Conservation (phyloP, 805 yeast genomes). For the Suhomyces kilbournensis region DNA sequence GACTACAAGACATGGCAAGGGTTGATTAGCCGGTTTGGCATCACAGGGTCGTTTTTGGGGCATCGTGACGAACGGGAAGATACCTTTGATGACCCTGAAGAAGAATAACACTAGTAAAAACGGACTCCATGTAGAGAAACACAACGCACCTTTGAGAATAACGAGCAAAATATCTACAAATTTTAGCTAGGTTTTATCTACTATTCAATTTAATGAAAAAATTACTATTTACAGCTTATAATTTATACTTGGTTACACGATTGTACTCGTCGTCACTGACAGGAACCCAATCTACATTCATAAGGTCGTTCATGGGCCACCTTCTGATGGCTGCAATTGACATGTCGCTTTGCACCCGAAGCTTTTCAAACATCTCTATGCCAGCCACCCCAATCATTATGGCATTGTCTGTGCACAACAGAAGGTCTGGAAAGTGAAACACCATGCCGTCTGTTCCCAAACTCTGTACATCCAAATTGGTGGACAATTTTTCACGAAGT, state of each 20-base stretch:
- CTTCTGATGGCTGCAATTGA: conserved; percentile 64
- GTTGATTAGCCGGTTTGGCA: conserved; percentile 51
- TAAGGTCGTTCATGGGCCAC: conserved; percentile 72
- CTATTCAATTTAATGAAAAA: too few relatives aligned
- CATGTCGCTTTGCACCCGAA: conserved; percentile 46
- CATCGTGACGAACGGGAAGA: conserved; percentile 34
- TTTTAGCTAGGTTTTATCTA: too few relatives aligned
- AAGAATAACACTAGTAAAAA: too few relatives aligned
- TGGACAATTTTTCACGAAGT: conserved; percentile 48
- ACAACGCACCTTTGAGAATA: too few relatives aligned
- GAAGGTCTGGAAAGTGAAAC: conserved; percentile 65
- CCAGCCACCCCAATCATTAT: conserved; percentile 99
- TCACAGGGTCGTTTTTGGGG: conserved; percentile 54
- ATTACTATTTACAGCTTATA: background rate
- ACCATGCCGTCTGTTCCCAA: conserved; percentile 13
- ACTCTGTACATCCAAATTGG: conserved; percentile 25
- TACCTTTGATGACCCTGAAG: conserved; percentile 12
- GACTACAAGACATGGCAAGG: conserved; percentile 65
- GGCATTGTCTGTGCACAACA: conserved; percentile 90
- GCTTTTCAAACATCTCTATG: conserved; percentile 71
- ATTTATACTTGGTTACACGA: conserved; percentile 5
- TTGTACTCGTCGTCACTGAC: conserved; percentile 19
- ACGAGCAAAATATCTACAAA: too few relatives aligned
- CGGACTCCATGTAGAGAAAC: too few relatives aligned
- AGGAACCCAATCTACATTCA: conserved; percentile 46